Evolutionary conservation across 352 stramenopile genomes (phyloP).

Genomic region (Discostella stelligera): DNA sequence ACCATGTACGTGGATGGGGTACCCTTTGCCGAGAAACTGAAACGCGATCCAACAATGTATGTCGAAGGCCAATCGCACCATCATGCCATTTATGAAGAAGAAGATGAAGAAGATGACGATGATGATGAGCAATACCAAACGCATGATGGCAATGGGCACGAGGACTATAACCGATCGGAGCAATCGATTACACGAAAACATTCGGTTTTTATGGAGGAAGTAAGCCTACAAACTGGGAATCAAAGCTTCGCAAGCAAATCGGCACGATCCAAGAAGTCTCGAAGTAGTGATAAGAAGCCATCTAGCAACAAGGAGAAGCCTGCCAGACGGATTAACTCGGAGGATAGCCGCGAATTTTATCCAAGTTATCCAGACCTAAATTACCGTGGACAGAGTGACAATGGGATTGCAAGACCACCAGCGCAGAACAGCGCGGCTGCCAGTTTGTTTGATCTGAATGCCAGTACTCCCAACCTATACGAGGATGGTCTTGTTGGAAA

Average conservation of each 20-base stretch:
- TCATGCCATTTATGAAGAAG: not conserved
- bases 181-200: not conserved
- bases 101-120: conserved; percentile 5
- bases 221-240: not conserved
- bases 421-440: not conserved
- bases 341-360: not conserved
- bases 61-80: not conserved
- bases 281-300: not conserved
- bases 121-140: not conserved
- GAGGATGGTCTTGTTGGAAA: not conserved
- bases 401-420: not conserved
- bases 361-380: not conserved
- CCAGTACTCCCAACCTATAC: not conserved
- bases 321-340: not conserved
- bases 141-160: not conserved
- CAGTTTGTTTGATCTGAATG: conserved; percentile 7
- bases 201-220: not conserved
- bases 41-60: conserved; percentile 36
- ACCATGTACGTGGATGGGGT: conserved; percentile 41
- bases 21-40: conserved; percentile 17
- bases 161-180: not conserved
- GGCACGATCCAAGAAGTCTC: not conserved
- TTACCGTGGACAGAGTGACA: not conserved
- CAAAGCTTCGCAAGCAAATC: not conserved
- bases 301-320: not conserved